Evolutionary conservation across 768 basidiomycete species (phyloP).

Genomic region (Amanita polypyramis): DNA sequence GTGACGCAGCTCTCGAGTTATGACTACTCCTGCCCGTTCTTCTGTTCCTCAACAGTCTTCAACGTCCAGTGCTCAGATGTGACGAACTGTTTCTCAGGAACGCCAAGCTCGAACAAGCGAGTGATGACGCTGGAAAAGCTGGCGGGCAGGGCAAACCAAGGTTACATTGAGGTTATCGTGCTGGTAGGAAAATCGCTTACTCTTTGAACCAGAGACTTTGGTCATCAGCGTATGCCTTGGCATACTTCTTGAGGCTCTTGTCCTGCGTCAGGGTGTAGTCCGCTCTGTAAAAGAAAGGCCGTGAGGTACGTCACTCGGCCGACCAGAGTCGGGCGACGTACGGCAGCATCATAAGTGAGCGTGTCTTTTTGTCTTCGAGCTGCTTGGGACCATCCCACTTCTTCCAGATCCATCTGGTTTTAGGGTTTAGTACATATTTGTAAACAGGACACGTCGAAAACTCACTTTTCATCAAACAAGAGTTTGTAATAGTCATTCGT

Average conservation of each 20-base stretch:
- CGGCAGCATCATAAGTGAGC: constrained; percentile 92
- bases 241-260: constrained; percentile 85
- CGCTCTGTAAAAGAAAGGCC: constrained; percentile 33
- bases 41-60: constrained; percentile 43
- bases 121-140: constrained; percentile 78
- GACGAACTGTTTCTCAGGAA: constrained; percentile 72
- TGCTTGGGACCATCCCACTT: constrained; percentile 95
- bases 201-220: constrained; percentile 89
- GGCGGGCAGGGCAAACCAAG: constrained; percentile 6
- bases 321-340: constrained; percentile 27
- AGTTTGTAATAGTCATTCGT: constrained; percentile 84
- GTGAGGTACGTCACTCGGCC: not conserved
- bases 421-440: not conserved
- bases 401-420: constrained; percentile 79
- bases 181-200: constrained; percentile 31
- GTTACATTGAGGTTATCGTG: not conserved
- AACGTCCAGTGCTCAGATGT: constrained; percentile 67
- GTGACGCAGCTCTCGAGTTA: not conserved
- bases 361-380: constrained; percentile 85
- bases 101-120: constrained; percentile 87
- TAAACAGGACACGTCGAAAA: not conserved
- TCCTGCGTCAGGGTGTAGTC: constrained; percentile 86
- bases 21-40: constrained; percentile 5
- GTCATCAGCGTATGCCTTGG: constrained; percentile 79
- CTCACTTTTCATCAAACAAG: constrained; percentile 75